Evolutionary conservation across 176 grass and related monocot species (phyloP).

Genomic region (Pontederia crassipes): DNA sequence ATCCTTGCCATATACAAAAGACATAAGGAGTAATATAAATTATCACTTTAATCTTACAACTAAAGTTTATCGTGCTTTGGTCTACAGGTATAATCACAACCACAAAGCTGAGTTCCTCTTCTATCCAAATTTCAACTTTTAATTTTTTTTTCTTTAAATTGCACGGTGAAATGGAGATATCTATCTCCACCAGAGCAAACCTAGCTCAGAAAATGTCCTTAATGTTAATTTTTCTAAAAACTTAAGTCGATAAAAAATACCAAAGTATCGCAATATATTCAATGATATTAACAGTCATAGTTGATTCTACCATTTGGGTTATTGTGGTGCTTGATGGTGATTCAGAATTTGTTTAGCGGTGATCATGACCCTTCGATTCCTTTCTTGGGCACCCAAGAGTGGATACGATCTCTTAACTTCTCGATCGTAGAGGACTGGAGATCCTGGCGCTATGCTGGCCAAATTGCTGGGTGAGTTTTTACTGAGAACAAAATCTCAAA

Average conservation of each 20-base stretch:
- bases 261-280: no score
- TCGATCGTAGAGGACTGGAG: constrained; percentile 34
- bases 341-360: constrained; percentile 15
- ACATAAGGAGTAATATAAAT: constrained; percentile 33
- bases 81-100: not conserved
- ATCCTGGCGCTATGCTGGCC: constrained; percentile 35
- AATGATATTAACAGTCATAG: no score
- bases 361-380: constrained; percentile 23
- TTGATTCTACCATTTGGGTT: not conserved
- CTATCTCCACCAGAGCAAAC: not conserved
- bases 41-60: constrained; percentile 43
- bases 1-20: constrained; percentile 15
- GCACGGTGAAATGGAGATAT: no score
- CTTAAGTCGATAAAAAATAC: no score
- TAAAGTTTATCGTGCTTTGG: constrained; percentile 35
- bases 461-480: constrained; percentile 29
- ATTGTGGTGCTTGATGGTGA: not conserved
- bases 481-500: not conserved
- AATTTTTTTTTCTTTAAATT: not conserved
- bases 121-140: not conserved
- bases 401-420: constrained; percentile 43
- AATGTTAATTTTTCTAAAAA: no score
- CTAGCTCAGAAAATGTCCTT: no score
- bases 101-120: not conserved
- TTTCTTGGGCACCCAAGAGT: constrained; percentile 34